Conservation (phyloP, 345 rosid species). For the Pistacia atlantica region DNA sequence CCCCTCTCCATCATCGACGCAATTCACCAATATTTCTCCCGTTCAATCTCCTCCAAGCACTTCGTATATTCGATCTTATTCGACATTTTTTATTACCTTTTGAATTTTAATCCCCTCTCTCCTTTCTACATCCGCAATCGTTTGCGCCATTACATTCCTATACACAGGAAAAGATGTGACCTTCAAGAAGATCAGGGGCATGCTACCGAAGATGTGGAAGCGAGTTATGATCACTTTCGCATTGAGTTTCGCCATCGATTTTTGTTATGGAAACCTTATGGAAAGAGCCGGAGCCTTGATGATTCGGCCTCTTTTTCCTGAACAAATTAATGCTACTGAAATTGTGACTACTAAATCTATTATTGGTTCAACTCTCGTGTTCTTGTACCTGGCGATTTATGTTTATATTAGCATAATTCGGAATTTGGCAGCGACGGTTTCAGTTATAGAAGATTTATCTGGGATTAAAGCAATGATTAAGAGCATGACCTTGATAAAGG, state of each 20-base stretch:
- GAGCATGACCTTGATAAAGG: slow-evolving; percentile 40
- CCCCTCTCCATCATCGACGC: slow-evolving; percentile 51
- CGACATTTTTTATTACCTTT: slow-evolving; percentile 34
- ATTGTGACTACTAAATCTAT: not conserved
- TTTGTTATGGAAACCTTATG: slow-evolving; percentile 26
- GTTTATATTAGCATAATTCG: slow-evolving; percentile 46
- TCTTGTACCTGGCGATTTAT: slow-evolving; percentile 27
- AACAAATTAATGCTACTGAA: too few species aligned
- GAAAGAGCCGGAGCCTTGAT: slow-evolving; percentile 7
- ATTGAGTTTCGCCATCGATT: slow-evolving; percentile 27
- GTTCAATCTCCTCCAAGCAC: slow-evolving; percentile 27
- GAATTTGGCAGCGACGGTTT: slow-evolving; percentile 54
- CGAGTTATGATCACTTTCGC: slow-evolving; percentile 49
- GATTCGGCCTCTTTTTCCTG: not conserved
- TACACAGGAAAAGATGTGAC: slow-evolving; percentile 35
- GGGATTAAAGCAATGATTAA: slow-evolving; percentile 51
- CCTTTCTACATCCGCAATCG: slow-evolving; percentile 50
- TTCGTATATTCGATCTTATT: slow-evolving; percentile 24
- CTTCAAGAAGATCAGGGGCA: slow-evolving; percentile 41
- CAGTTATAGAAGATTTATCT: slow-evolving; percentile 48
- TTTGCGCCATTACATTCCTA: slow-evolving; percentile 44
- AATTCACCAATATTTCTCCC: slow-evolving; percentile 11
- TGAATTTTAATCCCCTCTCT: slow-evolving; percentile 39
- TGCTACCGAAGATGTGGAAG: slow-evolving; percentile 54
- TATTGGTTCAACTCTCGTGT: not conserved